These are phyloP conservation scores for Toxoplasma gondii DNA, from an alignment of 169 alveolate genomes.

Conservation along the genomic window DNA sequence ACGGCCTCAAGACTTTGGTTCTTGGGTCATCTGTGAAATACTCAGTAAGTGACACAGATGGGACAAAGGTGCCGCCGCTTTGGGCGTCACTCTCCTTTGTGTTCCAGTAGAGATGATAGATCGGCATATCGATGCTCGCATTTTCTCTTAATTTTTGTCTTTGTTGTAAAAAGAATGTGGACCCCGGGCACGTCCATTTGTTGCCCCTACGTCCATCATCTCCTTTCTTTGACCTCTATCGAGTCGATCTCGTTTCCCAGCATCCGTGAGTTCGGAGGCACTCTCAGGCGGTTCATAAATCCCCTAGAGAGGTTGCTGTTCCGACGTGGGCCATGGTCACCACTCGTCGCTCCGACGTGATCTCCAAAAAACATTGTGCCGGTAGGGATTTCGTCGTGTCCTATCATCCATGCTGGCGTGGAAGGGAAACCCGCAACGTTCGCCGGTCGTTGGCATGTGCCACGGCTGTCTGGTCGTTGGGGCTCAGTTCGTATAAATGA, in stretches of 20 bases:
- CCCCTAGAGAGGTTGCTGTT: neutral
- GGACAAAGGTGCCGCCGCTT: neutral
- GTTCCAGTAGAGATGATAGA: too few species aligned
- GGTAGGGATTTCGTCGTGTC: neutral
- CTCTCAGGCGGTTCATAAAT: neutral
- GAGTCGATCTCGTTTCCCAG: neutral
- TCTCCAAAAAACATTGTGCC: neutral
- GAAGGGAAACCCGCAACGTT: constrained; percentile 4
- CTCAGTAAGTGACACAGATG: neutral
- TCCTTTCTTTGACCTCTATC: neutral
- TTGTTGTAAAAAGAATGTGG: neutral
- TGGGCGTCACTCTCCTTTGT: neutral
- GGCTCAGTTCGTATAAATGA: neutral
- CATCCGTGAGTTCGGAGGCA: constrained; percentile 24
- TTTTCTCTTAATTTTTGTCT: neutral
- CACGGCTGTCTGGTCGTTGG: constrained; percentile 25
- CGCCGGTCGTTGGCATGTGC: constrained; percentile 12
- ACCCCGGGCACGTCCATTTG: neutral
- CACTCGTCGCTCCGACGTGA: neutral
- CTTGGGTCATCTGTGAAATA: too few species aligned
- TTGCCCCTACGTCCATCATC: neutral
- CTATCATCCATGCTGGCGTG: constrained; percentile 4
- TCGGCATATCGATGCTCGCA: neutral
- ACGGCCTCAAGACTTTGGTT: too few species aligned
- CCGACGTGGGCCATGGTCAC: neutral